Evolutionary conservation across 192 early-diverging fungal species (phyloP), one percentile per base, ranked within the genome.

Genomic region (Umbelopsis vinacea): DNA sequence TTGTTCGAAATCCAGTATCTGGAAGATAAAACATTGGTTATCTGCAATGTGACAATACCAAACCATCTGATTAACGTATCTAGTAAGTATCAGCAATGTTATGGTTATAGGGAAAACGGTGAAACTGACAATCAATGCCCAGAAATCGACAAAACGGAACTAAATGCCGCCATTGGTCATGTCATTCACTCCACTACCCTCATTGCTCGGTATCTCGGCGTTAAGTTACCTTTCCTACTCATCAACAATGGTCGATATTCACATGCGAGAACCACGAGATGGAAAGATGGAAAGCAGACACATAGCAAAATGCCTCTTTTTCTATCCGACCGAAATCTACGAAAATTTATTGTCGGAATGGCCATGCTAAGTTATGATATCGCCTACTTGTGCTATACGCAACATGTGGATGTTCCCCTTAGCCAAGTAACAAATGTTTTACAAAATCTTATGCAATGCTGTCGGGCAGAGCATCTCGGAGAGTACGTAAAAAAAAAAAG

Each of bases 311-410:
- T 79, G 52, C 75, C 81, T 7, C 76, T 88, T 4, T 86, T 79
- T 55, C 26, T 88, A 45, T 71, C 76, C 1, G 82, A 83, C 24
- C 68, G 74, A 14, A 85, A 88, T 50, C 46, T 76, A 4, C 68
- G 74, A 26, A 45, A 45, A 1, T 88, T 86, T 66, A 76, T 77
- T 1, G 55, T 73, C 19, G 87, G 85, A 8, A 74, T 88, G 53
- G 79, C 81, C 1, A 81, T 85, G 79, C 68, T 88, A 19, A 88
- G 86, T 70, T 88, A 88, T 52, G 77, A 88, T 24, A 79, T 88
- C 67, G 87, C 82, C 5, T 88, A 86, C 73, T 68, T 88, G 14
- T 88, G 87, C 67, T 77, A 84, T 73, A 83, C 84, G 3, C 87
- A 88, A 53, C 85, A 85, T 21, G 77, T 87, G 11, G 79, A 86